Evolutionary conservation across 345 rosid genomes (phyloP), one percentile per base, ranked within the genome.

Genomic region (Ceriops tagal): DNA sequence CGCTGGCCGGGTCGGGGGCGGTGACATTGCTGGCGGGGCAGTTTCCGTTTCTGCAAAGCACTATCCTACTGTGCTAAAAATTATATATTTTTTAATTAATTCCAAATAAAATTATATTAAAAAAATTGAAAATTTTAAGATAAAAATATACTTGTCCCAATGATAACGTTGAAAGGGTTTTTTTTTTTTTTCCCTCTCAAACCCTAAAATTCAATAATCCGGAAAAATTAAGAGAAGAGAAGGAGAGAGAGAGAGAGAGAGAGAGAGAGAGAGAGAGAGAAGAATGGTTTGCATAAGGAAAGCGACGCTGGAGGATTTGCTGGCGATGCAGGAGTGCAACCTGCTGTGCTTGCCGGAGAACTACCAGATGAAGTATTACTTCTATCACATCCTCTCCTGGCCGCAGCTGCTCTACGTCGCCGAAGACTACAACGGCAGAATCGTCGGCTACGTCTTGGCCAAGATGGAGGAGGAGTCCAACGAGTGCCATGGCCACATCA

Each of bases 361-460:
- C 64, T 95, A 95, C 88, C 99, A 95, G 87, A 95, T 95, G 99
- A 95, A 95, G 83, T 92, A 95, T 68, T 95, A 92, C 76, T 82
- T 92, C 76, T 95, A 92, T 70, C 99, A 92, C 77, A 92, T 95
- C 80, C 96, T 95, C 53, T 95, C 99, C 4, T 95, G 97, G 99
- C 99, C 99, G 2, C 99, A 95, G 91, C 96, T 95, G 27, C 96
- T 92, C 69, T 92, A 92, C 80, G 99, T 95, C n/a, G 99, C 98
- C 35, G 96, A 95, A 73, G 99, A 92, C 77, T 92, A 92, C 85
- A 92, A 92, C 68, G 96, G 96, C 55, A 89, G 91, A 30, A 95
- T 95, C 79, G 99, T 95, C 43, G 99, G 99, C 24, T 92, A 95
- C 64, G 99, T 95, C 5, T 73, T 93, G 39, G 98, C 98, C 46